These are phyloP conservation scores for Inonotus hispidus DNA, from an alignment of 1,284 basidiomycete species.

Conservation along the genomic window DNA sequence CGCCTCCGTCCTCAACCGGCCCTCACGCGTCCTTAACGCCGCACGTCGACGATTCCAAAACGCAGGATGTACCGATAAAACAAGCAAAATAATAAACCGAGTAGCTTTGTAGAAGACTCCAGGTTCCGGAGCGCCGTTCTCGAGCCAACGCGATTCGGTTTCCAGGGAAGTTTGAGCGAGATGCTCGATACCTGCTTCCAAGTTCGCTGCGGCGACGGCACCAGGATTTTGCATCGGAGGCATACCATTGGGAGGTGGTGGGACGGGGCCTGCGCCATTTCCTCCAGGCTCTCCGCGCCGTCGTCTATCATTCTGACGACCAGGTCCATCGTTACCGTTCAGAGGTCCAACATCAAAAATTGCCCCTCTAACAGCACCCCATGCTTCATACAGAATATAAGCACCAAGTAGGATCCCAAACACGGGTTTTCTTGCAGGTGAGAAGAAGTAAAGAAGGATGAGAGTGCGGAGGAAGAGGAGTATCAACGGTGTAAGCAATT, in stretches of 20 bases:
- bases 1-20: slow-evolving; percentile 61
- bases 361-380: slow-evolving; percentile 59
- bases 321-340: slow-evolving; percentile 8
- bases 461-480: slow-evolving; percentile 65
- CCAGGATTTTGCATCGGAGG: slow-evolving; percentile 5
- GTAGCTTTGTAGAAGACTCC: slow-evolving; percentile 42
- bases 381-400: slow-evolving; percentile 75
- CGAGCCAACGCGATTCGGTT: slow-evolving; percentile 48
- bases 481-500: slow-evolving; percentile 58
- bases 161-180: slow-evolving; percentile 54
- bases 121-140: slow-evolving; percentile 34
- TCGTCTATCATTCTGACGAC: neutral
- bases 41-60: slow-evolving; percentile 66
- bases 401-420: slow-evolving; percentile 59
- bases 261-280: slow-evolving; percentile 17
- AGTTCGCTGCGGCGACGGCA: slow-evolving; percentile 19
- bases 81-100: slow-evolving; percentile 53
- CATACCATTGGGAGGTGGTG: slow-evolving; percentile 23
- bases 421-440: slow-evolving; percentile 67
- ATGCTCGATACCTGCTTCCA: slow-evolving; percentile 40
- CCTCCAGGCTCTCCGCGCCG: neutral
- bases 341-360: slow-evolving; percentile 32
- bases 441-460: slow-evolving; percentile 73
- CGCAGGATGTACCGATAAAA: slow-evolving; percentile 66
- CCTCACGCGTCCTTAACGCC: slow-evolving; percentile 58